Evolutionary conservation across 164 flowering plant genomes (phyloP).

Genomic region (Vitis vinifera): ASM3070453v1 NC_081822.1:14135001-14135500

Average conservation of each 20-base stretch:
- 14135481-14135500: constrained; percentile 88
- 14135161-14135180: background rate
- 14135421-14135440: constrained; percentile 81
- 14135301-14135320: background rate
- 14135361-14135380: constrained; percentile 24
- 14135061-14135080: no score
- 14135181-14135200: background rate
- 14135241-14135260: background rate
- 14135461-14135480: constrained; percentile 94
- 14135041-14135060: no score
- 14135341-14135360: background rate
- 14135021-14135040: no score
- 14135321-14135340: background rate
- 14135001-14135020: no score
- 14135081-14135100: no score
- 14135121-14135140: no score
- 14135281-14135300: background rate
- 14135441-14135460: constrained; percentile 97
- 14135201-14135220: background rate
- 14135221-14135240: background rate
- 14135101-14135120: no score
- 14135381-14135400: constrained; percentile 38
- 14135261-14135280: background rate
- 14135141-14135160: no score
- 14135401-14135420: constrained; percentile 59